A percentile compares a stretch with the other conserved stretches of the same genome.
These are phyloP conservation scores for Panellus pusillus DNA, from an alignment of 768 basidiomycete species.

Conservation along the genomic window DNA sequence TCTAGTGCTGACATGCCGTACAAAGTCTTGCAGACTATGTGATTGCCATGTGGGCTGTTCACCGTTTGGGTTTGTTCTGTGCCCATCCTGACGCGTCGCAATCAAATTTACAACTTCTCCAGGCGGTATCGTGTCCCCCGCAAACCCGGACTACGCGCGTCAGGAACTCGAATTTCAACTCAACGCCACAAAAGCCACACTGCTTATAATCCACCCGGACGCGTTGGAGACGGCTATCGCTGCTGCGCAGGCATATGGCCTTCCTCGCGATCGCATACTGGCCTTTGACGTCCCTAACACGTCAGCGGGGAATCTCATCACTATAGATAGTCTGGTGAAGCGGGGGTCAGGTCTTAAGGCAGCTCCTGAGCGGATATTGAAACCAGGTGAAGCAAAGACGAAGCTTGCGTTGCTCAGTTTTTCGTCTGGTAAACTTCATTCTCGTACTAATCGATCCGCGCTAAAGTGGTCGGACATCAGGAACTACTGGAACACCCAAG, in stretches of 20 bases:
- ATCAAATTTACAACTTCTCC: conserved; percentile 26
- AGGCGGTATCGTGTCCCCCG: conserved; percentile 34
- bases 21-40: conserved; percentile 45
- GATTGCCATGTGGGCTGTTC: conserved; percentile 55
- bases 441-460: neutral
- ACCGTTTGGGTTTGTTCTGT: conserved; percentile 40
- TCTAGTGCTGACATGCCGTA: neutral
- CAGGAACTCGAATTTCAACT: conserved; percentile 60
- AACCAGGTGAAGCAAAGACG: conserved; percentile 60
- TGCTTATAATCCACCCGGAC: conserved; percentile 51
- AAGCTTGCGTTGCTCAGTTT: conserved; percentile 73
- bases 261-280: conserved; percentile 44
- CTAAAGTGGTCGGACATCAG: conserved; percentile 20
- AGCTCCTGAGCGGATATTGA: conserved; percentile 49
- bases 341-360: conserved; percentile 42
- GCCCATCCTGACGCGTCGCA: neutral
- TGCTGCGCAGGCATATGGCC: conserved; percentile 37
- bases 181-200: conserved; percentile 43
- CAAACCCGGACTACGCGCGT: conserved; percentile 57
- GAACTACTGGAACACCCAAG: conserved; percentile 76
- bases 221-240: conserved; percentile 40
- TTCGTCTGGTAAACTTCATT: conserved; percentile 47
- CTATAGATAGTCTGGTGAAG: conserved; percentile 48
- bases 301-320: conserved; percentile 25
- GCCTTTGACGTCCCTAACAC: conserved; percentile 36